A percentile compares a stretch with the other conserved stretches of the same genome.
These are phyloP conservation scores for Talaromyces nanjingensis DNA, from an alignment of 495 filamentous ascomycete genomes.

Conservation along the genomic window DNA sequence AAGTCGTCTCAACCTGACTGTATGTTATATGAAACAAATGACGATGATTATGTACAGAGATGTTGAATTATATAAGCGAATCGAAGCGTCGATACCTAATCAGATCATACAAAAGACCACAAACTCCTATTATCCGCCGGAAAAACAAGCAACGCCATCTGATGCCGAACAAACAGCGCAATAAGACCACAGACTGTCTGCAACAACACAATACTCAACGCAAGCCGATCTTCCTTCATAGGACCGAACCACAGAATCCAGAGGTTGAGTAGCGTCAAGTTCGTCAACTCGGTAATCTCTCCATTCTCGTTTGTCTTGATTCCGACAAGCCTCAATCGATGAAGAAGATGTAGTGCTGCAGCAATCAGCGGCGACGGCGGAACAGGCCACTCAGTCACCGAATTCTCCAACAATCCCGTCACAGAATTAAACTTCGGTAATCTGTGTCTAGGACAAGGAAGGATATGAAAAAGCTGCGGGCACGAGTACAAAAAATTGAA, in stretches of 20 bases:
- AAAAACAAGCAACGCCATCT: conserved; percentile 77
- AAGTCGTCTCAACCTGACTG: not conserved
- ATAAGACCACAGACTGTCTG: conserved; percentile 69
- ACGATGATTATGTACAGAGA: not conserved
- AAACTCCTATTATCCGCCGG: conserved; percentile 66
- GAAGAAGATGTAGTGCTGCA: conserved; percentile 53
- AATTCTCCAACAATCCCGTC: conserved; percentile 77
- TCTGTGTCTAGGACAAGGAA: conserved; percentile 89
- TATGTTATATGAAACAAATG: not conserved
- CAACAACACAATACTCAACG: conserved; percentile 64
- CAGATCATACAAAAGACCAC: conserved; percentile 18
- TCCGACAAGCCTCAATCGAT: conserved; percentile 54
- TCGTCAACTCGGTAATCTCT: conserved; percentile 71
- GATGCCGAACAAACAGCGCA: conserved; percentile 79
- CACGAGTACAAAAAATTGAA: conserved; percentile 93
- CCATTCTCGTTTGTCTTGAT: conserved; percentile 60
- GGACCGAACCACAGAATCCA: conserved; percentile 97
- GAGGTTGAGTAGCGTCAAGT: conserved; percentile 87
- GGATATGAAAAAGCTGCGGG: conserved; percentile 81
- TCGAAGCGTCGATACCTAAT: not conserved
- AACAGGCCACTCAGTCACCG: conserved; percentile 66
- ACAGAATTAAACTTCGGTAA: conserved; percentile 79
- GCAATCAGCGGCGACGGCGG: conserved; percentile 62
- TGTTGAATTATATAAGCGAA: not conserved
- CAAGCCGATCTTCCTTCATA: conserved; percentile 77